Percentiles rank a stretch among this genome's conserved stretches.
These are phyloP conservation scores for Adansonia gregorii DNA, from an alignment of 441 rosid genomes.

Conservation along the genomic window DNA sequence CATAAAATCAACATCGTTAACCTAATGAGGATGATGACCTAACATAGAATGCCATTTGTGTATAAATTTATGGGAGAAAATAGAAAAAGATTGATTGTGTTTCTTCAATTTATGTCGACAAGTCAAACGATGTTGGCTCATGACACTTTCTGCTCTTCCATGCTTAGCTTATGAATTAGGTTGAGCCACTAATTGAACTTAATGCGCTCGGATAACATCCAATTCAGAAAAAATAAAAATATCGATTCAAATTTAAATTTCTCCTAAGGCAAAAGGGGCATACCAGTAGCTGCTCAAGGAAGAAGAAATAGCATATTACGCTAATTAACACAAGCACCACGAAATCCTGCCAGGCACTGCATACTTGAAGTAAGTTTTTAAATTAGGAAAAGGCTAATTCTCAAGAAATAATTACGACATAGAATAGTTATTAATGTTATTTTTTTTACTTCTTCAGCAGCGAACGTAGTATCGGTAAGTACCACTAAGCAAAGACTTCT, in stretches of 20 bases:
- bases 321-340: conserved; percentile 90
- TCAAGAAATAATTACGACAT: conserved; percentile 15
- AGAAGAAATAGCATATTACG: conserved; percentile 93
- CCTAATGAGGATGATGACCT: background rate
- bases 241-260: background rate
- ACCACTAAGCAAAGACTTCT: background rate
- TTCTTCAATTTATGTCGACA: background rate
- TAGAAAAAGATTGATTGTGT: background rate
- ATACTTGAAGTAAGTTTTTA: conserved; percentile 25
- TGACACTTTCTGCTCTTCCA: background rate
- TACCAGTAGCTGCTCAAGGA: conserved; percentile 97
- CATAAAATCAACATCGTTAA: conserved; percentile 16
- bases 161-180: background rate
- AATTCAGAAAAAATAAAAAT: background rate
- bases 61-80: background rate
- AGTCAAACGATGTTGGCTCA: background rate
- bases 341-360: conserved; percentile 98
- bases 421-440: background rate
- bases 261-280: conserved; percentile 33
- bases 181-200: background rate
- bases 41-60: conserved; percentile 8
- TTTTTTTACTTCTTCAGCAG: background rate
- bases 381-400: conserved; percentile 11
- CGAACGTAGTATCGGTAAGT: background rate
- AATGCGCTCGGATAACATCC: background rate